These are phyloP conservation scores for Trametes coccinea DNA, from an alignment of 768 basidiomycete species.

Conservation along the genomic window DNA sequence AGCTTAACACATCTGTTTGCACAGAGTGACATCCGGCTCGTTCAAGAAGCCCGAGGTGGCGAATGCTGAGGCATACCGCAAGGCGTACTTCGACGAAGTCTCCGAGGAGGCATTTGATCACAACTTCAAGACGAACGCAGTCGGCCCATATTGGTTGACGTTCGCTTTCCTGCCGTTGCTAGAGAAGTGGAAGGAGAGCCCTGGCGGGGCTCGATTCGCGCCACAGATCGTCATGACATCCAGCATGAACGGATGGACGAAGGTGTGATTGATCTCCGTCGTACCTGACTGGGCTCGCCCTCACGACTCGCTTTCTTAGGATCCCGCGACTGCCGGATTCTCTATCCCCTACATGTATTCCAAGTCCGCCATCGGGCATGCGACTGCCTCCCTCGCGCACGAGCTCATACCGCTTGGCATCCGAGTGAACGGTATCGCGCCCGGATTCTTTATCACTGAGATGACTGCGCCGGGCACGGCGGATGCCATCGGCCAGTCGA, in stretches of 20 bases:
- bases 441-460: slow-evolving; percentile 38
- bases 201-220: slow-evolving; percentile 37
- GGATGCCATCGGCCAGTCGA: slow-evolving; percentile 31
- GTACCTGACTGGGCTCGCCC: background rate
- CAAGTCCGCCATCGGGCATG: slow-evolving; percentile 50
- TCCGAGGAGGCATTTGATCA: slow-evolving; percentile 40
- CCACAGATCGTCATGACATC: slow-evolving; percentile 52
- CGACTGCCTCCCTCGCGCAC: slow-evolving; percentile 47
- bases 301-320: slow-evolving; percentile 27
- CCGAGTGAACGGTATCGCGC: slow-evolving; percentile 51
- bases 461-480: slow-evolving; percentile 32
- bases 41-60: slow-evolving; percentile 32
- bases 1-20: no score
- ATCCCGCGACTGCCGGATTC: slow-evolving; percentile 41
- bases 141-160: slow-evolving; percentile 54
- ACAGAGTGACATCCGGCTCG: slow-evolving; percentile 30
- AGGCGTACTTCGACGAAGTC: slow-evolving; percentile 42
- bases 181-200: slow-evolving; percentile 44
- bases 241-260: slow-evolving; percentile 56
- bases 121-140: slow-evolving; percentile 40
- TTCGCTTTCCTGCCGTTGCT: slow-evolving; percentile 58
- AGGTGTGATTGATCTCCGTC: slow-evolving; percentile 28
- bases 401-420: slow-evolving; percentile 49
- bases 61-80: slow-evolving; percentile 38
- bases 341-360: slow-evolving; percentile 50